Evolutionary conservation across 2,329 filamentous ascomycete genomes (phyloP).

Genomic region (Paraconiothyrium sp.): DNA sequence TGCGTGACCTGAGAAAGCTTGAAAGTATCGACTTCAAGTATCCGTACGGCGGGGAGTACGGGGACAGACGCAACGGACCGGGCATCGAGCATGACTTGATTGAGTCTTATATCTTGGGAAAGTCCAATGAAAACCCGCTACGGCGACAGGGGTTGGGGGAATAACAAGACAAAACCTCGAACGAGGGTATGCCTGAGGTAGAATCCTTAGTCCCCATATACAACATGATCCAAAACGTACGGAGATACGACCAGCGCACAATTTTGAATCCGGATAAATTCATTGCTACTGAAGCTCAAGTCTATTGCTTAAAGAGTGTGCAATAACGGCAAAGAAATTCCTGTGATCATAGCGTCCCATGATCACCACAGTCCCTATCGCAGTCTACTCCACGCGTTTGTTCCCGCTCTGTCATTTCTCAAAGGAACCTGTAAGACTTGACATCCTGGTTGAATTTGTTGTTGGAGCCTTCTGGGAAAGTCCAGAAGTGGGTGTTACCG

Average conservation of each 20-base stretch:
- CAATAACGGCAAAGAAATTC: constrained; percentile 7
- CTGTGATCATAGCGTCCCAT: constrained; percentile 12
- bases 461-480: constrained; percentile 6
- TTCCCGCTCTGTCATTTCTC: neutral
- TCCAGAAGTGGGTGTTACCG: constrained; percentile 2
- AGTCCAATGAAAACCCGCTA: neutral
- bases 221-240: neutral
- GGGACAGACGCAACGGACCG: neutral
- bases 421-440: constrained; percentile 9
- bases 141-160: neutral
- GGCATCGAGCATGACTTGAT: neutral
- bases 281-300: constrained; percentile 1
- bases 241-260: neutral
- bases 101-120: neutral
- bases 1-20: neutral
- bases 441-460: constrained; percentile 10
- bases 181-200: neutral
- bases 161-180: neutral
- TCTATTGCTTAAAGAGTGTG: constrained; percentile 4
- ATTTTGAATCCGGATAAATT: neutral
- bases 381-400: neutral
- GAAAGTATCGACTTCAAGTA: neutral
- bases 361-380: neutral
- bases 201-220: neutral
- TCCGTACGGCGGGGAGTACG: neutral